Evolutionary conservation across 2,329 filamentous ascomycete genomes (phyloP).

Genomic region (Colletotrichum sp.): DNA sequence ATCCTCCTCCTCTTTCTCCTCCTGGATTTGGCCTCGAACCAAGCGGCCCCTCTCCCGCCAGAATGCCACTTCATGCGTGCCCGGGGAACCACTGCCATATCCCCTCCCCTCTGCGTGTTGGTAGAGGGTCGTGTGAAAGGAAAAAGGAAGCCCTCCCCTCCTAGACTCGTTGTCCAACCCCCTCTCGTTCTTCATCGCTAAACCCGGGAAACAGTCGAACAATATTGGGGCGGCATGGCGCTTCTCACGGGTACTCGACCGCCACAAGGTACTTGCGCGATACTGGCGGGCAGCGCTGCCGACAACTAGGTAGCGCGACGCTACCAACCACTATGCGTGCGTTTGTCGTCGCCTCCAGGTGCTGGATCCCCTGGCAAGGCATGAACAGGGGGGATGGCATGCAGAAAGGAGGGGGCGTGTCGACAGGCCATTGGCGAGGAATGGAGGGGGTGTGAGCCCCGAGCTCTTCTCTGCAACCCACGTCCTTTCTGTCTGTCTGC

Average conservation of each 20-base stretch:
- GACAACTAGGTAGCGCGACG: not conserved
- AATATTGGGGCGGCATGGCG: conserved; percentile 33
- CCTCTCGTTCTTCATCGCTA: conserved; percentile 25
- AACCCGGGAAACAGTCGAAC: conserved; percentile 26
- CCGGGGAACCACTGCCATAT: not conserved
- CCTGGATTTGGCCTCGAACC: not conserved
- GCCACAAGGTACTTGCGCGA: conserved; percentile 16
- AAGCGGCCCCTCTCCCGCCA: not conserved
- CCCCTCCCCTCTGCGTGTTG: not conserved
- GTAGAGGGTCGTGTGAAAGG: not conserved
- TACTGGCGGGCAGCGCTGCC: not conserved
- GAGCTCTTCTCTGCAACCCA: not conserved
- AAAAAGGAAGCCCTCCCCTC: not conserved
- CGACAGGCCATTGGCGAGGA: conserved; percentile 2
- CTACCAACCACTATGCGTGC: not conserved
- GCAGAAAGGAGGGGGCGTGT: conserved; percentile 19
- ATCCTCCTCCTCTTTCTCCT: not conserved
- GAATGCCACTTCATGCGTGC: not conserved
- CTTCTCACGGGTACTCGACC: conserved; percentile 23
- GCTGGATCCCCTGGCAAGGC: conserved; percentile 8
- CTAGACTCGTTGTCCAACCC: not conserved
- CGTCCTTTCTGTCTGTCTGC: not conserved
- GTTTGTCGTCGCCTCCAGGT: conserved; percentile 7
- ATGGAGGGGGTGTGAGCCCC: conserved; percentile 3
- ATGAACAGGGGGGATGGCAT: conserved; percentile 15